Conservation (phyloP, 1,139 yeast species). For the Pneumocystis murina region DNA sequence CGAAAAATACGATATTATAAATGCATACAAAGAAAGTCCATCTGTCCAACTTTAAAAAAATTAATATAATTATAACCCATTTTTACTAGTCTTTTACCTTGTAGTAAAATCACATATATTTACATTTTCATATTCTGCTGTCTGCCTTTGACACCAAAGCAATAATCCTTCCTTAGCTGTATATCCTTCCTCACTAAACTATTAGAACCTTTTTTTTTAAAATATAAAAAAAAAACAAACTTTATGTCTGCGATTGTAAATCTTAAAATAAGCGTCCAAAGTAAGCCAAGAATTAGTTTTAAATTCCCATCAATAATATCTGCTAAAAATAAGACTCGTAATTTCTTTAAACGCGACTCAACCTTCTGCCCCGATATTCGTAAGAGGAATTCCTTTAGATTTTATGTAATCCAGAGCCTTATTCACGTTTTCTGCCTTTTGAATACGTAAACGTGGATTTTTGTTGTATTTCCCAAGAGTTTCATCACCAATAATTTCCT, state of each 20-base stretch:
- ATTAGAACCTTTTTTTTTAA: not conserved
- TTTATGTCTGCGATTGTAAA: constrained; percentile 34
- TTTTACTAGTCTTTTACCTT: not conserved
- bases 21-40: constrained; percentile 30
- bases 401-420: constrained; percentile 42
- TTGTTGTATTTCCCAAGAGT: constrained; percentile 26
- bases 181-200: constrained; percentile 25
- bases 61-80: not conserved
- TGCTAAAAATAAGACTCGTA: not conserved
- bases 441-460: constrained; percentile 41
- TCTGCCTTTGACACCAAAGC: constrained; percentile 32
- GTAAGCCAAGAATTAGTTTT: constrained; percentile 47
- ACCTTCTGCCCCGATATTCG: constrained; percentile 47
- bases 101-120: constrained; percentile 28
- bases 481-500: constrained; percentile 28
- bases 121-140: constrained; percentile 28
- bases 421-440: constrained; percentile 47
- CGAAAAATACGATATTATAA: not conserved
- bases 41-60: constrained; percentile 29
- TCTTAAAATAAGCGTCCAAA: constrained; percentile 47
- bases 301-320: constrained; percentile 50
- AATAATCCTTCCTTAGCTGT: constrained; percentile 32
- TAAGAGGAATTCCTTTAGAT: constrained; percentile 37
- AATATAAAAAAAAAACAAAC: constrained; percentile 3
- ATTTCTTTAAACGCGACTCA: not conserved